These are phyloP conservation scores for Backusella macrospora DNA, from an alignment of 192 early-diverging fungal species.

Conservation along the genomic window DNA sequence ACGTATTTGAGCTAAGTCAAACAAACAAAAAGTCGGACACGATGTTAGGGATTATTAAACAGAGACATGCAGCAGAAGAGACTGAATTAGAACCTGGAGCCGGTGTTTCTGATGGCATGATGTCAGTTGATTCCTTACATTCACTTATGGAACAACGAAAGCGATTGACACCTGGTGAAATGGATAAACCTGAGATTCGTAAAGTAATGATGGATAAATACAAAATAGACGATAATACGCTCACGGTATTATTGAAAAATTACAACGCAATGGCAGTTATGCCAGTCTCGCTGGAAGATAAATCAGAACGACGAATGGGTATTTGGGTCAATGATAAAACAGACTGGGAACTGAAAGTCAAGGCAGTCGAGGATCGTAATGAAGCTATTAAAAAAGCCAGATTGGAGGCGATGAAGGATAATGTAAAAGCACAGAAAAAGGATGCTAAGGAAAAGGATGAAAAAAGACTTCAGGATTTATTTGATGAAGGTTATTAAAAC, in stretches of 20 bases:
- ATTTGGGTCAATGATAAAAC: slow-evolving; percentile 20
- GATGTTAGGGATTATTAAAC: slow-evolving; percentile 28
- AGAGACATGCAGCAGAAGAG: slow-evolving; percentile 16
- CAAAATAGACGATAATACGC: slow-evolving; percentile 6
- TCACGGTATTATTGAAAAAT: slow-evolving; percentile 15
- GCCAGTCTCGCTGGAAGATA: slow-evolving; percentile 24
- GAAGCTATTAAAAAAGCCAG: slow-evolving; percentile 14
- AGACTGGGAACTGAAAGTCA: slow-evolving; percentile 20
- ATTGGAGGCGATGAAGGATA: slow-evolving; percentile 22
- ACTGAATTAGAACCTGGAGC: slow-evolving; percentile 2
- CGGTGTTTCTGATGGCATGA: background rate
- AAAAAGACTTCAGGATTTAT: slow-evolving; percentile 19
- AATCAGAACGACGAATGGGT: slow-evolving; percentile 18
- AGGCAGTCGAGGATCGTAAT: slow-evolving; percentile 7
- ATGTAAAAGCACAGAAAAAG: background rate
- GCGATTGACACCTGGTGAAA: slow-evolving; percentile 16
- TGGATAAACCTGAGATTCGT: slow-evolving; percentile 16
- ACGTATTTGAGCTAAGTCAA: background rate
- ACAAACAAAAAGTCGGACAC: slow-evolving; percentile 20
- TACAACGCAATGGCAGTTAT: slow-evolving; percentile 27
- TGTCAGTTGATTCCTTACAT: slow-evolving; percentile 23
- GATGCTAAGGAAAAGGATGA: background rate
- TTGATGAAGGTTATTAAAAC: slow-evolving; percentile 22
- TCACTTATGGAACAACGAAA: slow-evolving; percentile 26
- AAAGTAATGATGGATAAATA: slow-evolving; percentile 19